Conservation (phyloP, 108 stramenopile genomes). For the Aurantiochytrium sp. region DNA sequence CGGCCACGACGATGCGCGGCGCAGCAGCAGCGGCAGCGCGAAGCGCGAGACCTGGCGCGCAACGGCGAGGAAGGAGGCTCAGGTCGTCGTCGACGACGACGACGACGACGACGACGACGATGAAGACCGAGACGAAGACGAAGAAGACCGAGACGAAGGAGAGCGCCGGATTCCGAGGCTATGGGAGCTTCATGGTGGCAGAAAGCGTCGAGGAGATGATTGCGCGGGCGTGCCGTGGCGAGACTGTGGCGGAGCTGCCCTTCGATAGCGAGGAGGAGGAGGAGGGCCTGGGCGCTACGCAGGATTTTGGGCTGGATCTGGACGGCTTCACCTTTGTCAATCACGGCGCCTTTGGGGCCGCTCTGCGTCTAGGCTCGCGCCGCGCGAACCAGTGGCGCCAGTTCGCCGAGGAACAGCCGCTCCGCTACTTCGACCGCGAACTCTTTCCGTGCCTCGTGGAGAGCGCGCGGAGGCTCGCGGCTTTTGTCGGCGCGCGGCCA, state of each 20-base stretch:
- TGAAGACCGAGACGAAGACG: too few relatives aligned
- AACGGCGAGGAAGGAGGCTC: too few relatives aligned
- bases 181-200: slow-evolving; percentile 13
- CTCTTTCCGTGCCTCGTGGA: slow-evolving; percentile 32
- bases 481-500: background rate
- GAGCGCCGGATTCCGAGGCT: background rate
- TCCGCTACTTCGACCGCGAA: slow-evolving; percentile 19
- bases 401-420: slow-evolving; percentile 22
- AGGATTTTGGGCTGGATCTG: background rate
- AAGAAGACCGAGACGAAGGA: too few relatives aligned
- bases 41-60: too few relatives aligned
- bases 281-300: too few relatives aligned
- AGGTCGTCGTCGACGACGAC: too few relatives aligned
- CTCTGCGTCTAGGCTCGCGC: background rate
- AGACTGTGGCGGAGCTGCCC: background rate
- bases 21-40: too few relatives aligned
- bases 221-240: background rate
- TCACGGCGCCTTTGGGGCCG: slow-evolving; percentile 35
- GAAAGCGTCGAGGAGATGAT: background rate
- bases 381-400: slow-evolving; percentile 14
- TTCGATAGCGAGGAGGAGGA: background rate
- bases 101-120: too few relatives aligned
- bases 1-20: too few relatives aligned
- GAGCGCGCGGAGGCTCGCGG: background rate
- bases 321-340: slow-evolving; percentile 31